Percentiles rank a stretch among this genome's conserved stretches.
These are phyloP conservation scores for Patellifolia procumbens DNA, from an alignment of 179 eudicot species.

Conservation along the genomic window DNA sequence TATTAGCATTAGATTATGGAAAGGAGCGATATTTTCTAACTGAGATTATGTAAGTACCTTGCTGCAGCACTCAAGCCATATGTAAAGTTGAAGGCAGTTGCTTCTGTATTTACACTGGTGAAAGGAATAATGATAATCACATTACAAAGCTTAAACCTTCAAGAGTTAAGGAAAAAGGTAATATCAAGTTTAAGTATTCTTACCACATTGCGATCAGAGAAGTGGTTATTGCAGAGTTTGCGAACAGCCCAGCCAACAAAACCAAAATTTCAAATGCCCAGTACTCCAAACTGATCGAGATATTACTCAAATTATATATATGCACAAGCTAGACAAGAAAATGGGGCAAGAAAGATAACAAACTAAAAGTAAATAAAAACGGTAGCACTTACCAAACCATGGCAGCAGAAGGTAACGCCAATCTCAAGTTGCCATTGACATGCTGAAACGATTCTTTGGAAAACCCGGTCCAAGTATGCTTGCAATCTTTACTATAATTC, in stretches of 20 bases:
- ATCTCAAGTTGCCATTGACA: not conserved
- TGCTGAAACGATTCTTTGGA: not conserved
- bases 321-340: not conserved
- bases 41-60: not conserved
- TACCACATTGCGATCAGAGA: not conserved
- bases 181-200: not conserved
- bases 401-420: not conserved
- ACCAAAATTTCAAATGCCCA: not conserved
- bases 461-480: not conserved
- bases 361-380: not conserved
- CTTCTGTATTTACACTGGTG: not conserved
- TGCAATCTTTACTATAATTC: not conserved
- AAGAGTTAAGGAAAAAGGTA: not conserved
- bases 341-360: not conserved
- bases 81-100: not conserved
- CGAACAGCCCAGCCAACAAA: not conserved
- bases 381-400: not conserved
- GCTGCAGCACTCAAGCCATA: conserved; percentile 4
- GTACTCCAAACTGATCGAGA: not conserved
- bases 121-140: not conserved
- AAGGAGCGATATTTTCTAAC: not conserved
- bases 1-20: not conserved
- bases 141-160: not conserved
- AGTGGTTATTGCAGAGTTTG: not conserved
- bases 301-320: not conserved